phyloP scores from a whole-genome alignment of 225 moss, liverwort and hornwort genomes.

The Physcomitrellopsis africana region DNA sequence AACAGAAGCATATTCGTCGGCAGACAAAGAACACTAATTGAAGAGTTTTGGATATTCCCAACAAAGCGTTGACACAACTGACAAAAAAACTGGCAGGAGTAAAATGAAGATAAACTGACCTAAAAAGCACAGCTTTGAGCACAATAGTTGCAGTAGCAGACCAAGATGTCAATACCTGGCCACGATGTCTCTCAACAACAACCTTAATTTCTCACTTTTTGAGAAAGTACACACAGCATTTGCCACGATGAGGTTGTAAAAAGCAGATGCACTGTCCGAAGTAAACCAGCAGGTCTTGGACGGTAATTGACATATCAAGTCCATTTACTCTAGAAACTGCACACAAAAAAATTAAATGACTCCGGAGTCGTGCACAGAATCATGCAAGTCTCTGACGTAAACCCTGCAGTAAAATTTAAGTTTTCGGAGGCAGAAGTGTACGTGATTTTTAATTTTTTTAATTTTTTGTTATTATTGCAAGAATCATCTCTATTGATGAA shows the following conservation, averaged over 20 bases:
- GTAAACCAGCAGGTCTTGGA: neutral
- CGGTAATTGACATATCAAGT: neutral
- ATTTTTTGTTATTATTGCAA: too few relatives aligned
- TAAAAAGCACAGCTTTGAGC: too few relatives aligned
- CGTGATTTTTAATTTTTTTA: too few relatives aligned
- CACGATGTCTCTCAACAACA: neutral
- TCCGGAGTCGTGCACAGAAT: constrained; percentile 71
- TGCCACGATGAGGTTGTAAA: neutral
- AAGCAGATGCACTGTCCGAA: neutral
- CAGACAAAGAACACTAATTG: too few relatives aligned
- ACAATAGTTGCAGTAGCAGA: too few relatives aligned
- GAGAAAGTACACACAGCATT: neutral
- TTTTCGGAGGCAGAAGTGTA: constrained; percentile 13
- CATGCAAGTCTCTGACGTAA: constrained; percentile 69
- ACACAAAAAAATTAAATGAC: constrained; percentile 59
- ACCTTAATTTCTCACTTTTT: neutral
- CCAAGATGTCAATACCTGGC: neutral
- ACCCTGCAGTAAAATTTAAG: constrained; percentile 39
- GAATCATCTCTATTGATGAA: too few relatives aligned
- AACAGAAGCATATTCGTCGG: too few relatives aligned
- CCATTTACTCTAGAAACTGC: constrained; percentile 51
- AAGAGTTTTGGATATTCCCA: too few relatives aligned
- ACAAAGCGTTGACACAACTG: too few relatives aligned
- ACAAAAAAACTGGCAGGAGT: too few relatives aligned
- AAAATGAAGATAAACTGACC: too few relatives aligned